Evolutionary conservation across 768 basidiomycete genomes (phyloP).

Genomic region (Gyrodon lividus): DNA sequence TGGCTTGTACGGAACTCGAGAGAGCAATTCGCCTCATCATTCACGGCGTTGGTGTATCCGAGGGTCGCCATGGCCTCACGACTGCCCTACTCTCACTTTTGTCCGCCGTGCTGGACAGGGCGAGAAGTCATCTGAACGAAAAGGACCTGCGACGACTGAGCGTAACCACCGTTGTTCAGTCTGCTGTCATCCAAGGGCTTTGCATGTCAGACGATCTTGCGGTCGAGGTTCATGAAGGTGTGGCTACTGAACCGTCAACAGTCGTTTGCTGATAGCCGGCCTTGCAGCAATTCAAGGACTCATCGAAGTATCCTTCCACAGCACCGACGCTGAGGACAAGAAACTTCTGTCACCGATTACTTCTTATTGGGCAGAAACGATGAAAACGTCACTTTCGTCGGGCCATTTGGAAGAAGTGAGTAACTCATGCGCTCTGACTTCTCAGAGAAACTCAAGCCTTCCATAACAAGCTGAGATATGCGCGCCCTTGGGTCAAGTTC

Average conservation of each 20-base stretch:
- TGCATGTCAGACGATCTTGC: conserved; percentile 32
- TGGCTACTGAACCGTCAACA: not conserved
- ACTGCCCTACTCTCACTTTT: conserved; percentile 39
- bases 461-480: conserved; percentile 13
- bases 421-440: not conserved
- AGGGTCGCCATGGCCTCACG: conserved; percentile 21
- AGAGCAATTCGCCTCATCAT: conserved; percentile 38
- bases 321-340: conserved; percentile 37
- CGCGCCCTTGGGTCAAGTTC: conserved; percentile 53
- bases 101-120: conserved; percentile 34
- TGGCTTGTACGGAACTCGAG: conserved; percentile 33
- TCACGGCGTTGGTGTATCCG: conserved; percentile 32
- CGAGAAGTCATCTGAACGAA: conserved; percentile 26
- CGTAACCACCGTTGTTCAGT: conserved; percentile 37
- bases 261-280: conserved; percentile 1
- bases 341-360: conserved; percentile 40
- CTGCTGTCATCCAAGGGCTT: conserved; percentile 32
- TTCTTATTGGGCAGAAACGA: conserved; percentile 39
- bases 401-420: conserved; percentile 13
- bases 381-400: conserved; percentile 15
- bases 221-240: conserved; percentile 36
- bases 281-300: conserved; percentile 42
- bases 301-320: conserved; percentile 40
- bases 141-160: conserved; percentile 39
- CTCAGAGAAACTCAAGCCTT: not conserved